A percentile compares a stretch with the other conserved stretches of the same genome.
Conservation (phyloP, 2,329 filamentous ascomycete species). For the Fusarium tjaetaba region DNA sequence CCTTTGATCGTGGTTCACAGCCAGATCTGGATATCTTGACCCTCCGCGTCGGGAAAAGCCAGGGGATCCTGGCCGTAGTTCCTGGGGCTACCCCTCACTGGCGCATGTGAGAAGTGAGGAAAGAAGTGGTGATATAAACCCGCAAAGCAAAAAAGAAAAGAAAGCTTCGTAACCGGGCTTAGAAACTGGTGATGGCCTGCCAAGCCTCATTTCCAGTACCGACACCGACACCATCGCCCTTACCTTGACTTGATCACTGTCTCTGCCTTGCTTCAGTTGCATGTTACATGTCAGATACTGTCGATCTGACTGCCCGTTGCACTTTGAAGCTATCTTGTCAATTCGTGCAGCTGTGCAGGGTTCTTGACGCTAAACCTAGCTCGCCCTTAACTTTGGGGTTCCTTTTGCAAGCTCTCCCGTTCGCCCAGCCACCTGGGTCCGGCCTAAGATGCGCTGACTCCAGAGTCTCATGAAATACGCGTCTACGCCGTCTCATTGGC, state of each 20-base stretch:
- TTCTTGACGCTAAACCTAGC: slow-evolving; percentile 40
- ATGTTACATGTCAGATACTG: slow-evolving; percentile 21
- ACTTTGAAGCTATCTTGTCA: slow-evolving; percentile 31
- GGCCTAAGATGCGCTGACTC: slow-evolving; percentile 33
- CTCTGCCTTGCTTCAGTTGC: slow-evolving; percentile 29
- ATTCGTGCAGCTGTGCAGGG: slow-evolving; percentile 25
- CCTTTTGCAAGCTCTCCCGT: slow-evolving; percentile 31
- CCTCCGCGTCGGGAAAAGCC: slow-evolving; percentile 36
- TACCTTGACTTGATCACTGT: slow-evolving; percentile 20
- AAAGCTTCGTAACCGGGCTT: neutral
- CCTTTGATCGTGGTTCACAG: slow-evolving; percentile 37
- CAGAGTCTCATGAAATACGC: slow-evolving; percentile 39
- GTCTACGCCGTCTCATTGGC: slow-evolving; percentile 38
- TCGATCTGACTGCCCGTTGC: slow-evolving; percentile 23
- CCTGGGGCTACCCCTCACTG: slow-evolving; percentile 45
- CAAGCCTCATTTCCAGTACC: slow-evolving; percentile 1
- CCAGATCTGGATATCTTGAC: slow-evolving; percentile 41
- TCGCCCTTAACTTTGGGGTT: slow-evolving; percentile 20
- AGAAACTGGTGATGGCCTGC: neutral
- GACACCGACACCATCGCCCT: neutral
- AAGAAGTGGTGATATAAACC: slow-evolving; percentile 37
- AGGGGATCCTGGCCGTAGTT: slow-evolving; percentile 42
- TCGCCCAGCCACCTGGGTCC: slow-evolving; percentile 40
- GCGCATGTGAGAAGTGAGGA: slow-evolving; percentile 39
- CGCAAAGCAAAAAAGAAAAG: neutral